Evolutionary conservation across 108 stramenopile genomes (phyloP).

Genomic region (Aurantiochytrium sp.): DNA sequence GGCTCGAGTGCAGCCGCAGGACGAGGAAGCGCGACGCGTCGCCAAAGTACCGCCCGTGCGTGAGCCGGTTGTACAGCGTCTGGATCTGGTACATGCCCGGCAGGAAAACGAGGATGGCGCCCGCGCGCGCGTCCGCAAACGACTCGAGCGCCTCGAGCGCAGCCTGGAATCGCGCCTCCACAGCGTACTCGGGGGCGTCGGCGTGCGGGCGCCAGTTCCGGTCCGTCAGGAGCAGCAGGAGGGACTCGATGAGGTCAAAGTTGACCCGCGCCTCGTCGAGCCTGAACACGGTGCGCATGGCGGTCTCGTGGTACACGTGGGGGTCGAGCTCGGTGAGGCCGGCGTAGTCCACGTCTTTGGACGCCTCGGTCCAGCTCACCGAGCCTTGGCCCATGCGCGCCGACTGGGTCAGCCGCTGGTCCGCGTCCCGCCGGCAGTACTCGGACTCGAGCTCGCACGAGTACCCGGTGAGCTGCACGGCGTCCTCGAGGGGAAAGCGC

Average conservation of each 20-base stretch:
- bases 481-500: conserved; percentile 73
- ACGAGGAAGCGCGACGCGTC: conserved; percentile 50
- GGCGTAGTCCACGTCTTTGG: not conserved
- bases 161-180: not conserved
- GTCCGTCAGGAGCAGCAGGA: conserved; percentile 59
- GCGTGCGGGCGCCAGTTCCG: not conserved
- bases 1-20: conserved; percentile 65
- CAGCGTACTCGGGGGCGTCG: not conserved
- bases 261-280: conserved; percentile 2
- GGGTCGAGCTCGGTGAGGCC: not conserved
- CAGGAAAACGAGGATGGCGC: conserved; percentile 79
- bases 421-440: conserved; percentile 38
- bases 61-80: not conserved
- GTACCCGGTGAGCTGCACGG: conserved; percentile 72
- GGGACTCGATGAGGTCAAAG: conserved; percentile 65
- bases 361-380: not conserved
- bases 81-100: conserved; percentile 83
- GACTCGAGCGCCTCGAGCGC: not conserved
- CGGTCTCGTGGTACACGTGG: not conserved
- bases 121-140: conserved; percentile 47
- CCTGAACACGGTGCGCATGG: not conserved
- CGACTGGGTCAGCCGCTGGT: not conserved
- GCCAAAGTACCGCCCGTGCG: not conserved
- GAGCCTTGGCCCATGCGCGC: not conserved
- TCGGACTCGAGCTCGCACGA: conserved; percentile 71